phyloP scores from a whole-genome alignment of 129 eudicot species.

The Silybum marianum region DNA sequence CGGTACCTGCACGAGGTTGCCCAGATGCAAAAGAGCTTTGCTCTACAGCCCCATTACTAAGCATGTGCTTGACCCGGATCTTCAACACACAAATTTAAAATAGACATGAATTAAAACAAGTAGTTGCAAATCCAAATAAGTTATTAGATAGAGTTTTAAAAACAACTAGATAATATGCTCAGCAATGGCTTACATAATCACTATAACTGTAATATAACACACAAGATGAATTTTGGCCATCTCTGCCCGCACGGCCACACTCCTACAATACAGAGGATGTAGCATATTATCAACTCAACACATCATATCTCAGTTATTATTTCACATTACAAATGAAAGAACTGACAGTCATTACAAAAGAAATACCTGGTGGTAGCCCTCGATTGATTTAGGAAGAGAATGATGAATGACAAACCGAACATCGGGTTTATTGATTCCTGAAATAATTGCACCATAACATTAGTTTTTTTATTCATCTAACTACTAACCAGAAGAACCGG shows the following conservation, averaged over 20 bases:
- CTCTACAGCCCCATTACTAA: slow-evolving; percentile 77
- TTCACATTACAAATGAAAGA: slow-evolving; percentile 6
- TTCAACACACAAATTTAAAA: slow-evolving; percentile 29
- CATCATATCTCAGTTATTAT: slow-evolving; percentile 16
- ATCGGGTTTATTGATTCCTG: slow-evolving; percentile 98
- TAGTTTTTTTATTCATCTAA: slow-evolving; percentile 21
- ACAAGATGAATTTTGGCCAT: slow-evolving; percentile 85
- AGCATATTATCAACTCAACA: slow-evolving; percentile 10
- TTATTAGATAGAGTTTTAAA: not conserved
- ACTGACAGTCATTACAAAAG: slow-evolving; percentile 1
- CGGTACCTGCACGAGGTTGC: slow-evolving; percentile 42
- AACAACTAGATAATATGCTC: slow-evolving; percentile 16
- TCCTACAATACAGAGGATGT: slow-evolving; percentile 50
- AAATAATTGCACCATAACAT: slow-evolving; percentile 28
- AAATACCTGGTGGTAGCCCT: slow-evolving; percentile 97
- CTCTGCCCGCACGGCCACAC: slow-evolving; percentile 99
- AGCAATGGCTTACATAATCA: slow-evolving; percentile 79
- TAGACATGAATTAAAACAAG: not conserved
- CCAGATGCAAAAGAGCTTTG: slow-evolving; percentile 70
- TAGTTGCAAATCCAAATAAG: not conserved
- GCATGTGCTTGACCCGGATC: slow-evolving; percentile 97
- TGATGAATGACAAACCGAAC: slow-evolving; percentile 99
- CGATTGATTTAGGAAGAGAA: slow-evolving; percentile 96
- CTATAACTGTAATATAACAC: slow-evolving; percentile 85
- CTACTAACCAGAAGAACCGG: slow-evolving; percentile 16